Evolutionary conservation across 2,329 filamentous ascomycete genomes (phyloP), one percentile per base, ranked within the genome.

Genomic region (Cladophialophora bantiana): DNA sequence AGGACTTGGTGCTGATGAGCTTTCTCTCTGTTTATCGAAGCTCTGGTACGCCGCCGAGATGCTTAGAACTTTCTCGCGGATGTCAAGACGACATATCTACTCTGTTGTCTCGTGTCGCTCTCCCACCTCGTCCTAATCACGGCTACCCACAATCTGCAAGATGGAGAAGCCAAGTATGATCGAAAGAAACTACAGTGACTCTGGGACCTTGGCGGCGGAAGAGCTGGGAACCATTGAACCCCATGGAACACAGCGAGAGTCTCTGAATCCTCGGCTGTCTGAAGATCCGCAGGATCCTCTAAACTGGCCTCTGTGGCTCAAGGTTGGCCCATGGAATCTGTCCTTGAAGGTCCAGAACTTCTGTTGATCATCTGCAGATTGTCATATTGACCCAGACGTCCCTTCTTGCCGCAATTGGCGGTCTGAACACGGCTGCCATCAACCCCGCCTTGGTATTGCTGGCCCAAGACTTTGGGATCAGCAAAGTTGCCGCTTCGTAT

Each of bases 271-370:
- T 20, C 45, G 62, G 40, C 69, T 69, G 4, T 70, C 66, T 13
- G 64, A 69, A 31, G 71, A 73, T 52, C 69, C 69, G 10, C 64
- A 69, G 26, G 72, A 74, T 64, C 72, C 73, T 20, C 36, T 74
- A 42, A 73, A 72, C 64, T 73, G 71, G 73, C 70, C 72, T 20
- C 42, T 73, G 50, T 71, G 63, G 52, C 61, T 74, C 13, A 73
- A 74, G 65, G 70, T 71, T 62, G 53, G 59, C 45, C 38, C 31
- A 18, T 54, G 70, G 73, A n/a, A 69, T 76, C 3, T 73, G 74
- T 4, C 67, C 73, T 31, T 62, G 77, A 4, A 74, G 72, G 4
- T 72, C 71, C 2, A 64, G 35, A 15, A 12, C 60, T 20, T 6
- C 40, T 48, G 52, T 67, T 57, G 59, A 64, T 32, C 35, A 20